Evolutionary conservation across 1,139 yeast genomes (phyloP), one percentile per base, ranked within the genome.

Genomic region (Taphrina wiesneri): DNA sequence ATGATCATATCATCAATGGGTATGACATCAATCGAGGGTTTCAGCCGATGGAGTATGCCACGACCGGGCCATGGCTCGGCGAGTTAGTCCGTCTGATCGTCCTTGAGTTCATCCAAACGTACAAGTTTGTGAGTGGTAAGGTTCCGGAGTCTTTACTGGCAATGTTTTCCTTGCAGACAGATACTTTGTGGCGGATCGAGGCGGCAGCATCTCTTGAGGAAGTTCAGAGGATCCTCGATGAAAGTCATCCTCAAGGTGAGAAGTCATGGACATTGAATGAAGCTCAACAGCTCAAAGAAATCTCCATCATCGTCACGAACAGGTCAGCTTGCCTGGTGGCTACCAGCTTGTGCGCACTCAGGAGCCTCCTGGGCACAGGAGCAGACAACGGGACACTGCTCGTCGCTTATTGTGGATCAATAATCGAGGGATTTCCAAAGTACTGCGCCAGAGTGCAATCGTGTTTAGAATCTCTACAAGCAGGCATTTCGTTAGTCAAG

Each of bases 381-480:
- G 32, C 32, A 7, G 43, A 17, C 4, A 56, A 56, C 41, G n/a
- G 17, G 17, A 41, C 56, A 23, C 26, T 65, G 34, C 43, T 86
- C 74, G 83, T 90, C 69, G 96, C 96, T 59, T 90, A 89, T 71
- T 95, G 90, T 73, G 97, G 97, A 23, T 86, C 96, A 3, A 91
- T 90, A 67, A 86, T 90, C 62, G 96, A 90, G 75, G 86, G 85
- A 74, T 91, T 89, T 74, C 96, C 96, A 34, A 90, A 91, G 25
- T 90, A 87, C 77, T 82, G 84, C 75, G 83, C 85, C 6, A 84
- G 75, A 34, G 74, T 75, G 65, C 77, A 76, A 70, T 69, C 68
- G 63, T 73, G 71, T 57, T 67, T 76, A 67, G 70, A 71, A 49
- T 45, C 63, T 47, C 69, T 75, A 54, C 72, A 73, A 19, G 52